Conservation (phyloP, 2,329 filamentous ascomycete genomes). For the Colletotrichum gloeosporioides region DNA sequence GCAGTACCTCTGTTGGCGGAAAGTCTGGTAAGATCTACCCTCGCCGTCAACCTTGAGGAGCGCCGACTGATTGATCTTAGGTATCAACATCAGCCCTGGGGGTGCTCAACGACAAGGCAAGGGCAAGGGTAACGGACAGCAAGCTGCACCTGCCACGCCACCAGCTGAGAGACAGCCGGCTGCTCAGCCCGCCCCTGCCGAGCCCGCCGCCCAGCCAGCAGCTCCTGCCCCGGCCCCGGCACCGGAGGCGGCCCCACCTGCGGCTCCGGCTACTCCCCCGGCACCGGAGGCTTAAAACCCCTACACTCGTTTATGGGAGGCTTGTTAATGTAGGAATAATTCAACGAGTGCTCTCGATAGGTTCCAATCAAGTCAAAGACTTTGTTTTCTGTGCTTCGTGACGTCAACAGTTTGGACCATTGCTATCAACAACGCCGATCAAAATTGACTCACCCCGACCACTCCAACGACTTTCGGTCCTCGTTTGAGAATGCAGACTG, state of each 20-base stretch:
- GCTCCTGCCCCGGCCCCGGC: background rate
- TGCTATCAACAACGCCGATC: background rate
- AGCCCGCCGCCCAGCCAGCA: background rate
- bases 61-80: background rate
- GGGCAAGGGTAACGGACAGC: background rate
- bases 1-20: slow-evolving; percentile 14
- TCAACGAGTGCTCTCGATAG: background rate
- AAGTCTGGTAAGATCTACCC: background rate
- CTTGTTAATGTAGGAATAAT: background rate
- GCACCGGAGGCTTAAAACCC: background rate
- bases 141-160: background rate
- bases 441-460: background rate
- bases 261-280: background rate
- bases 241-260: background rate
- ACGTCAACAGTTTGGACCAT: background rate
- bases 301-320: background rate
- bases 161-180: background rate
- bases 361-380: background rate
- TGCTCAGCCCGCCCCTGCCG: background rate
- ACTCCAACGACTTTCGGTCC: accelerated
- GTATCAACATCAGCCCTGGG: slow-evolving; percentile 11
- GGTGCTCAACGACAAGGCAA: background rate
- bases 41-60: background rate
- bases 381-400: background rate
- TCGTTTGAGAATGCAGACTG: background rate